Base-by-base conservation (phyloP, 257 asterid species). In the Buddleja alternifolia region DNA sequence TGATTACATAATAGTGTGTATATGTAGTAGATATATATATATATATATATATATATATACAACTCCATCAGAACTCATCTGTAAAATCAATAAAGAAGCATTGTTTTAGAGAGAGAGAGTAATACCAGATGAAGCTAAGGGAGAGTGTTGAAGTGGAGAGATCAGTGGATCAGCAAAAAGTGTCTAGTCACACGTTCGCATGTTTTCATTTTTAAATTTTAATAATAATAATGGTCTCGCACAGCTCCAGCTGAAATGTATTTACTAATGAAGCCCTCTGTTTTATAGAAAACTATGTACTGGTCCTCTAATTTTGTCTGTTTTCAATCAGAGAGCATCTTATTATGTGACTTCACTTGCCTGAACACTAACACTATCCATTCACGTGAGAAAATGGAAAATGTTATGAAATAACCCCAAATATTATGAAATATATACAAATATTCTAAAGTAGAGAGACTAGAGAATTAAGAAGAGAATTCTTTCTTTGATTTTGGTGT, bases 111-210 rank as follows among this genome's bases (percentile, higher is more conserved):
- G 78, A 21, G 79, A 59, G 67, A 54, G 63, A 51, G 16, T 0
- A 5, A 23, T 29, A 75, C 80, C 73, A 36, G 57, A 25, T 19
- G 57, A 34, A 55, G 58, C 11, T 55, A 11, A 66, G 37, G 57
- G 34, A 5, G 34, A 1, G 12, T 41, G 52, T 48, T 61, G 71
- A 14, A 70, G 76, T 63, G 37, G 67, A 52, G 50, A 53, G 25
- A 63, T 36, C 12, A 37, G 66, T 54, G 61, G 64, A 70, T 70
- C 63, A 56, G 44, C 60, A 9, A 47, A 46, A 40, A 11, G 10
- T 57, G 40, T 6, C n/a, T 29, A n/a, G 53, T 0, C 16, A 23
- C 69, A 47, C 80, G 62, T 63, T 51, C 21, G 40, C 47, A n/a
- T n/a, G n/a, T n/a, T n/a, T n/a, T n/a, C n/a, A n/a, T n/a, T 29